Conservation (phyloP, 2,329 filamentous ascomycete species). For the Chaetomiaceae sp. region DNA sequence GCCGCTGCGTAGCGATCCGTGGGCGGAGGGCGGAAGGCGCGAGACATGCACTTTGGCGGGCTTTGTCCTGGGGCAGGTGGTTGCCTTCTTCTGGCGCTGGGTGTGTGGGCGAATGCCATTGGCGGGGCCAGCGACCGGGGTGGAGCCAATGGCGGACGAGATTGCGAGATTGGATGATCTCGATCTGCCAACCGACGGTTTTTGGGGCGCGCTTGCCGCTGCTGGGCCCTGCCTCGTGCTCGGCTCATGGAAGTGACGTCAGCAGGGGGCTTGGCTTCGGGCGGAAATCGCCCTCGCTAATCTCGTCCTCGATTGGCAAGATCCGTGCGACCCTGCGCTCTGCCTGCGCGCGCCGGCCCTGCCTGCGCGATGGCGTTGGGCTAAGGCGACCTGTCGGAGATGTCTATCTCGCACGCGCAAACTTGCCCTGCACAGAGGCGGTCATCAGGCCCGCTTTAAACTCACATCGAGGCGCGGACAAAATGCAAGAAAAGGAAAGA, state of each 20-base stretch:
- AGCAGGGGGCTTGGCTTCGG: conserved; percentile 6
- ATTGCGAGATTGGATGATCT: not conserved
- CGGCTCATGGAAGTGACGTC: conserved; percentile 11
- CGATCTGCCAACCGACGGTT: not conserved
- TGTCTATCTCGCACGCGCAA: not conserved
- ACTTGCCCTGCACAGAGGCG: too few species aligned
- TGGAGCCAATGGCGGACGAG: not conserved
- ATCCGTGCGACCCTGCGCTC: conserved; percentile 3
- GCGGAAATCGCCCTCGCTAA: conserved; percentile 9
- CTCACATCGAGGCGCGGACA: too few species aligned
- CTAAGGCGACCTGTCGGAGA: not conserved
- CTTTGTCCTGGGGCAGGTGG: too few species aligned
- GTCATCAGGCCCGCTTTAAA: too few species aligned
- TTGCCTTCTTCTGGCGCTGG: too few species aligned
- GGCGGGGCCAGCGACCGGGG: too few species aligned
- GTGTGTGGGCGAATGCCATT: too few species aligned
- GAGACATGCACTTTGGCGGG: too few species aligned
- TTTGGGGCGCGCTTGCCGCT: conserved; percentile 8
- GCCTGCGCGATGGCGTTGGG: not conserved
- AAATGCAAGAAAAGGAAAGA: too few species aligned
- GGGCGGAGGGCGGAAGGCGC: too few species aligned
- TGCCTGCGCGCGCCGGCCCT: too few species aligned
- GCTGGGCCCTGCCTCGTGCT: not conserved
- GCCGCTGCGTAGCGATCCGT: too few species aligned
- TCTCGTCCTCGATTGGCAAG: conserved; percentile 3